phyloP scores from a whole-genome alignment of 1,284 basidiomycete genomes.

The Apiotrichum montevideense region DNA sequence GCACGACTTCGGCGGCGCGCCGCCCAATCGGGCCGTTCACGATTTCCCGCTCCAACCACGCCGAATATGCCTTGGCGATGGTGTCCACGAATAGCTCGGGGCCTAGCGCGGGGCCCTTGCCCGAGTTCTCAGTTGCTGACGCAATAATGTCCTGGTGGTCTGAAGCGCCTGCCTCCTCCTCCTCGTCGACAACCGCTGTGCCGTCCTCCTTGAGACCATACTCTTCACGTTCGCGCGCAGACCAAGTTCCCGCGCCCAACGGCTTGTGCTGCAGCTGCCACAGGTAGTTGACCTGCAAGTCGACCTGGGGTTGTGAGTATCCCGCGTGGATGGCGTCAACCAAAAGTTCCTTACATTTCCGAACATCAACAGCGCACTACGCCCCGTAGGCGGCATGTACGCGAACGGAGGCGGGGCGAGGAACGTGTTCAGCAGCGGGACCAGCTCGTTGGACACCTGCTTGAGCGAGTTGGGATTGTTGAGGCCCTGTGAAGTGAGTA shows the following conservation, averaged over 20 bases:
- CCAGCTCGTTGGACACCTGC: slow-evolving; percentile 33
- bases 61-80: slow-evolving; percentile 29
- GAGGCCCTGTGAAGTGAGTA: slow-evolving; percentile 26
- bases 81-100: slow-evolving; percentile 34
- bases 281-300: slow-evolving; percentile 44
- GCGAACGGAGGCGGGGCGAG: slow-evolving; percentile 37
- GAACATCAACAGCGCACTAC: slow-evolving; percentile 37
- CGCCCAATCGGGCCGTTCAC: slow-evolving; percentile 37
- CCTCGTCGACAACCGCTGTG: not conserved
- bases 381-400: slow-evolving; percentile 27
- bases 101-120: slow-evolving; percentile 35
- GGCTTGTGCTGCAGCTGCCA: slow-evolving; percentile 41
- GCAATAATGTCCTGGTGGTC: slow-evolving; percentile 22
- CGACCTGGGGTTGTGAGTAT: slow-evolving; percentile 27
- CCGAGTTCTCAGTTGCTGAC: slow-evolving; percentile 33
- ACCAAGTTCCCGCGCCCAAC: slow-evolving; percentile 24
- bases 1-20: slow-evolving; percentile 10
- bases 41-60: slow-evolving; percentile 37
- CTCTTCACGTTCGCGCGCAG: not conserved
- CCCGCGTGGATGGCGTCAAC: not conserved
- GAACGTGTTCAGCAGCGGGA: slow-evolving; percentile 30
- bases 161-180: not conserved
- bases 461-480: slow-evolving; percentile 44
- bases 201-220: not conserved
- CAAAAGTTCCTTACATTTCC: slow-evolving; percentile 30